Evolutionary conservation across 352 stramenopile species (phyloP).

Genomic region (Aphanomyces stellatus): DNA sequence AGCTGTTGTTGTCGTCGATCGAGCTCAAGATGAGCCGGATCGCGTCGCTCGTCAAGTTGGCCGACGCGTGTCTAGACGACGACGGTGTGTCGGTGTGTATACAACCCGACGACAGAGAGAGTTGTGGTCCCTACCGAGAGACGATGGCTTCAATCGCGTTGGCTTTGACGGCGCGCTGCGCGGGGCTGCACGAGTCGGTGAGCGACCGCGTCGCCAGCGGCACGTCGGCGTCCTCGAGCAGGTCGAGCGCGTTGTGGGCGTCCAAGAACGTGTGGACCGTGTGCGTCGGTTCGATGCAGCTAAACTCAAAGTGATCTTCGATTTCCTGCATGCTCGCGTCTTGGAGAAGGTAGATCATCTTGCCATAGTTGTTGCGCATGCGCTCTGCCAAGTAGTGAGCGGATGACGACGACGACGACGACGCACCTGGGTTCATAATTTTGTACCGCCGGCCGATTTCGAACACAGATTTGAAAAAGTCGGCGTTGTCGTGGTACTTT

Average conservation of each 20-base stretch:
- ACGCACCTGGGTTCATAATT: conserved; percentile 82
- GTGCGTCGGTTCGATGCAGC: conserved; percentile 47
- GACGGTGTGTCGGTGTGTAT: neutral
- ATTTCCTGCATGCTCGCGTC: conserved; percentile 79
- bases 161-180: conserved; percentile 24
- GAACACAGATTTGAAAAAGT: conserved; percentile 78
- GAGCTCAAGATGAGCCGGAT: conserved; percentile 44
- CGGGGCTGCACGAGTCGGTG: conserved; percentile 22
- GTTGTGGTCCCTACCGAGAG: conserved; percentile 21
- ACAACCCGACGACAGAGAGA: neutral
- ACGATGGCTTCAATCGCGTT: conserved; percentile 28
- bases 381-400: too few relatives aligned
- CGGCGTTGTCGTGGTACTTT: conserved; percentile 65
- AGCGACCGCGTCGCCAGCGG: conserved; percentile 40
- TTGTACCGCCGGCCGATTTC: conserved; percentile 92
- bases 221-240: conserved; percentile 70
- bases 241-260: conserved; percentile 40
- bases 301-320: conserved; percentile 65
- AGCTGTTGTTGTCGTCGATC: conserved; percentile 49
- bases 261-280: conserved; percentile 77
- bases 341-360: conserved; percentile 93
- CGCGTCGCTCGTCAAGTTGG: conserved; percentile 38
- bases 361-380: conserved; percentile 90
- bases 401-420: neutral
- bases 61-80: conserved; percentile 35